A percentile compares a stretch with the other conserved stretches of the same genome.
These are phyloP conservation scores for Chalciporus piperatus DNA, from an alignment of 768 basidiomycete species.

Conservation along the genomic window DNA sequence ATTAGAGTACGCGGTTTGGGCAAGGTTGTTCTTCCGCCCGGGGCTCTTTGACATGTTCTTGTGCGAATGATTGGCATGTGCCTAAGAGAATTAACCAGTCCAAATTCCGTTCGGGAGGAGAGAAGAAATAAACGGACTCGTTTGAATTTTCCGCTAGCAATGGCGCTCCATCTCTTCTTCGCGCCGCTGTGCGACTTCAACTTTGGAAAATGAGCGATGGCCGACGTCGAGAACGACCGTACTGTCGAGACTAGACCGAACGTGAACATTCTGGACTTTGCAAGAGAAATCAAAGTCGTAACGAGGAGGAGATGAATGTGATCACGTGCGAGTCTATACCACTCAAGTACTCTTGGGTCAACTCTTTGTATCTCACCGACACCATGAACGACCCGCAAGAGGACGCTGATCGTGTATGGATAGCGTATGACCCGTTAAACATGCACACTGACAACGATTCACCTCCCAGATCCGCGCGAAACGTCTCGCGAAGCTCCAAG, in stretches of 20 bases:
- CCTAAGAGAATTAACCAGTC: slow-evolving; percentile 39
- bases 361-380: slow-evolving; percentile 22
- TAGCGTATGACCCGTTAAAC: background rate
- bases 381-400: slow-evolving; percentile 53
- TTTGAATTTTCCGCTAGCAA: slow-evolving; percentile 71
- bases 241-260: slow-evolving; percentile 22
- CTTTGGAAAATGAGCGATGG: slow-evolving; percentile 61
- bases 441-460: background rate
- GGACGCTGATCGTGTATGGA: slow-evolving; percentile 76
- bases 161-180: slow-evolving; percentile 76
- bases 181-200: slow-evolving; percentile 78
- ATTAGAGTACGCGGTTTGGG: slow-evolving; percentile 64
- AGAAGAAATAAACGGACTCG: slow-evolving; percentile 47
- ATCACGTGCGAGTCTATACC: slow-evolving; percentile 17
- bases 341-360: background rate
- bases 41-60: slow-evolving; percentile 67
- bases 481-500: slow-evolving; percentile 82
- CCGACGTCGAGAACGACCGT: slow-evolving; percentile 60
- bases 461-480: slow-evolving; percentile 79
- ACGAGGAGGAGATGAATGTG: background rate
- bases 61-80: slow-evolving; percentile 69
- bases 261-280: slow-evolving; percentile 29
- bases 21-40: slow-evolving; percentile 62
- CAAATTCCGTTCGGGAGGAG: background rate
- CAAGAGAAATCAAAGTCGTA: background rate